Evolutionary conservation across 1,284 basidiomycete species (phyloP), one percentile per base, ranked within the genome.

Genomic region (Amylostereum chailletii): DNA sequence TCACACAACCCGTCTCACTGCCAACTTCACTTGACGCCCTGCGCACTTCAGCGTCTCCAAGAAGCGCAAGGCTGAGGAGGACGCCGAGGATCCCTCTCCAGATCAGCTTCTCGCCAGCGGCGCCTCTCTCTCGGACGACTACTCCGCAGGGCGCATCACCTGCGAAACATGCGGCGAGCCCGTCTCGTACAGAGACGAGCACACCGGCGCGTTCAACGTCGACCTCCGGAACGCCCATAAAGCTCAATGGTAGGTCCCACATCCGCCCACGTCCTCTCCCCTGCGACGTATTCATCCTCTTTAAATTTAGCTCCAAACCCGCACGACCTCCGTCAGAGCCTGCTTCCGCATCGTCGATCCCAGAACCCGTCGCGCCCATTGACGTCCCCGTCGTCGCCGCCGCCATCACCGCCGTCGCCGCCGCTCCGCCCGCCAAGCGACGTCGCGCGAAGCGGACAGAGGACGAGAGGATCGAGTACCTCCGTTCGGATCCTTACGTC

Each of bases 401-500:
- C 34, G 57, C 57, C 38, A 49, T 54, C 2, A 55, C 51, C 33
- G 30, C 53, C 46, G 59, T 58, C 47, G 48, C 57, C 26, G 51
- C 57, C 2, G 59, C 56, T 30, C 60, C 63, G 27, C 61, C 58
- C 2, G 53, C 59, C 32, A 68, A 69, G 55, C 79, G 83, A 31
- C 78, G 85, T 4, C 76, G 85, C 33, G 81, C 85, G 0, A 88
- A 88, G 57, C 76, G 86, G 42, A 83, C 85, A 0, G 86, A 89
- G 55, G 83, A 86, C 47, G 85, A 89, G 56, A 78, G 85, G 30
- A 87, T 87, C 55, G 76, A 79, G 40, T 86, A 87, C 59, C 74
- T 89, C 44, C 74, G 78, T 47, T 69, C 71, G 0, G 86, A 89
- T 62, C 81, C 82, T n/a, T 85, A 87, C 58, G 83, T 87, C 43